Conservation (phyloP, 2,329 filamentous ascomycete genomes). For the Pseudogymnoascus sp. region DNA sequence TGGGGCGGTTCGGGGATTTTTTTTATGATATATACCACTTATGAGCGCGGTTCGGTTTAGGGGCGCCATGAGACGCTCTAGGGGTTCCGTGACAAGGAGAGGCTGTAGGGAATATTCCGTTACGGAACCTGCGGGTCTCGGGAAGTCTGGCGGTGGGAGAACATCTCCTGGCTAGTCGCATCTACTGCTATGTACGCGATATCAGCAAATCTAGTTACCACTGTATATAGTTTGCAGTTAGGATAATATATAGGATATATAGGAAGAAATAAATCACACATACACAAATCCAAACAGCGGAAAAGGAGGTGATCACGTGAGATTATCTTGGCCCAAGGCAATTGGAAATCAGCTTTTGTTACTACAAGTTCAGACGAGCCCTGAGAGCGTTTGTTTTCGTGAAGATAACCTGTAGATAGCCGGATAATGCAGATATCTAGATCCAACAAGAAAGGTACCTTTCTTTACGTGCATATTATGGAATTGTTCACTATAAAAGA, state of each 20-base stretch:
- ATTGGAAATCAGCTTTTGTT: not conserved
- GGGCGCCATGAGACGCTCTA: not conserved
- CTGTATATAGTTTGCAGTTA: not conserved
- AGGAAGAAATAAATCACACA: not conserved
- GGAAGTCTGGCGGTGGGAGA: not conserved
- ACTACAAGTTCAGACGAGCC: not conserved
- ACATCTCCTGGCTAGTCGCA: not conserved
- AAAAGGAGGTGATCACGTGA: not conserved
- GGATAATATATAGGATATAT: not conserved
- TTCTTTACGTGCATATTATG: not conserved
- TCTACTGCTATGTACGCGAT: not conserved
- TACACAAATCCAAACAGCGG: too few relatives aligned
- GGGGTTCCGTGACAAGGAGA: not conserved
- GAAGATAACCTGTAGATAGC: not conserved
- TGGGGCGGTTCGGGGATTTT: not conserved
- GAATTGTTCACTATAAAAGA: not conserved
- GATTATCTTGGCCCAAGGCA: not conserved
- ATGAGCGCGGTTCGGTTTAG: not conserved
- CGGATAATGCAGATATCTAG: not conserved
- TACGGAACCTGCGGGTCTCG: not conserved
- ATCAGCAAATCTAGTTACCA: not conserved
- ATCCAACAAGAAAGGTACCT: not conserved
- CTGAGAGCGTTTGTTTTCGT: not conserved
- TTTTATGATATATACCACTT: conserved; percentile 1
- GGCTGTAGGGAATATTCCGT: not conserved